Conservation (phyloP, 164 flowering plant species). For the Warburgia ugandensis region DNA sequence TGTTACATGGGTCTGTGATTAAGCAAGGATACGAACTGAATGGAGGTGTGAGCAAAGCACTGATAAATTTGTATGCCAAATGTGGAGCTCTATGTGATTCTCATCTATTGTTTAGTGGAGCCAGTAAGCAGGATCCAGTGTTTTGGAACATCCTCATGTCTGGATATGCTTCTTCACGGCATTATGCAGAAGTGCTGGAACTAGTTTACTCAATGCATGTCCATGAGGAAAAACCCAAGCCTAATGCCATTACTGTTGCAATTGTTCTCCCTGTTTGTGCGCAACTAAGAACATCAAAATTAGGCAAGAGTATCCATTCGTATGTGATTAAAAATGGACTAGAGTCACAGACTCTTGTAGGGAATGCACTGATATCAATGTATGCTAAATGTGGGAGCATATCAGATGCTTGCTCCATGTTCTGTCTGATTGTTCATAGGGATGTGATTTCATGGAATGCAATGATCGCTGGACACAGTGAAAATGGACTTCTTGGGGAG, state of each 20-base stretch:
- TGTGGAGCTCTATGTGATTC: conserved; percentile 41
- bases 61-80: conserved; percentile 82
- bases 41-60: conserved; percentile 37
- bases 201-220: conserved; percentile 39
- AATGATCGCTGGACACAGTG: conserved; percentile 56
- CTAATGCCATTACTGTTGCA: conserved; percentile 53
- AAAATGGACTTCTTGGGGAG: conserved; percentile 34
- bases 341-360: conserved; percentile 55
- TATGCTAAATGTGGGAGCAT: conserved; percentile 58
- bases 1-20: conserved; percentile 40
- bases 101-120: conserved; percentile 32
- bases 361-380: conserved; percentile 69
- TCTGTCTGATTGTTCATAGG: conserved; percentile 33
- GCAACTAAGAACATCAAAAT: conserved; percentile 26
- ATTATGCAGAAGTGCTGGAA: conserved; percentile 27
- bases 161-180: conserved; percentile 39
- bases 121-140: conserved; percentile 41
- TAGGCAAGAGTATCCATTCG: conserved; percentile 50
- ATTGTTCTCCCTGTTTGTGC: conserved; percentile 59
- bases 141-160: conserved; percentile 67
- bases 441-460: conserved; percentile 91
- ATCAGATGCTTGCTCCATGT: conserved; percentile 37
- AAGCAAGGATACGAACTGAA: conserved; percentile 48
- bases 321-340: conserved; percentile 50
- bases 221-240: conserved; percentile 28